These are phyloP conservation scores for Psidium friedrichsthalianum DNA, from an alignment of 345 rosid genomes.

Conservation along the genomic window DNA sequence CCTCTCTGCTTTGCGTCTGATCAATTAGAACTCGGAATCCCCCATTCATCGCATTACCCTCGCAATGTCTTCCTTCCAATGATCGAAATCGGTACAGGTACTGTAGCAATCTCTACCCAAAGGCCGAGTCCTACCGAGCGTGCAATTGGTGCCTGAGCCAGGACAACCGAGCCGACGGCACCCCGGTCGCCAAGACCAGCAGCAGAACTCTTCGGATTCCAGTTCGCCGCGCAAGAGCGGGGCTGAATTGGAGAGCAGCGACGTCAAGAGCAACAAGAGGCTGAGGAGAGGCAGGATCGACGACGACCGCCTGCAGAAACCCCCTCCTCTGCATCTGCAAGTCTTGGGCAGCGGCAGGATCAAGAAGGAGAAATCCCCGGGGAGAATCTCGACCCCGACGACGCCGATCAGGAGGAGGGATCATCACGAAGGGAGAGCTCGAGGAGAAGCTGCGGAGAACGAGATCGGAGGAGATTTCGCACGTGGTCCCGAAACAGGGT, in stretches of 20 bases:
- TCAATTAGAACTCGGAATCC: background rate
- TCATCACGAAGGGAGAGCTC: slow-evolving; percentile 31
- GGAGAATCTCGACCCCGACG: background rate
- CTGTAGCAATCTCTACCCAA: slow-evolving; percentile 62
- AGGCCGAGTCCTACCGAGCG: slow-evolving; percentile 37
- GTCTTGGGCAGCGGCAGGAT: background rate
- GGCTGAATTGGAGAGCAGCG: slow-evolving; percentile 12
- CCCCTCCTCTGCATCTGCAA: background rate
- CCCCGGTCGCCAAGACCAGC: background rate
- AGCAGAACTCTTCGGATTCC: slow-evolving; percentile 29
- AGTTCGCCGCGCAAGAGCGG: slow-evolving; percentile 19
- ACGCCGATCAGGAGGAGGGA: slow-evolving; percentile 30
- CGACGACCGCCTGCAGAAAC: background rate
- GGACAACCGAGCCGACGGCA: slow-evolving; percentile 16
- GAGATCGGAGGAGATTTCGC: slow-evolving; percentile 18
- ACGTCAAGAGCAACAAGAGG: background rate
- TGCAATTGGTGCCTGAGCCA: slow-evolving; percentile 64
- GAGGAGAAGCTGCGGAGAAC: slow-evolving; percentile 30
- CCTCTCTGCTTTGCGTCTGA: background rate
- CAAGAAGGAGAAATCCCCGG: slow-evolving; percentile 25
- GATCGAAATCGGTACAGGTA: slow-evolving; percentile 22
- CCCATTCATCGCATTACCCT: background rate
- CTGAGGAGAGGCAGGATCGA: background rate
- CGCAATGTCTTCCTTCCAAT: background rate
- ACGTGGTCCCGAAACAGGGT: slow-evolving; percentile 8